These are phyloP conservation scores for Aethionema arabicum DNA, from an alignment of 345 rosid species.

Conservation along the genomic window DNA sequence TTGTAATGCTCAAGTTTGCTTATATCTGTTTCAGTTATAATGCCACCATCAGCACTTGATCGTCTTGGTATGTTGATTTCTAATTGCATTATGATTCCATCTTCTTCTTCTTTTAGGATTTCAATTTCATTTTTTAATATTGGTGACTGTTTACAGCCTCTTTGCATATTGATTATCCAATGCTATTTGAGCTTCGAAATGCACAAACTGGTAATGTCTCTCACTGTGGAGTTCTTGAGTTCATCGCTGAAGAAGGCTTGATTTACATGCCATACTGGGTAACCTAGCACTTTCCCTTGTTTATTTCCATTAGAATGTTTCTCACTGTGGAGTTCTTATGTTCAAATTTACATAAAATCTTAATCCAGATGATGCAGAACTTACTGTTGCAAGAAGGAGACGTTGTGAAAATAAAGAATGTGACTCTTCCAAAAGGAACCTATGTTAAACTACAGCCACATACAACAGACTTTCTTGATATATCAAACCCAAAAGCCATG, in stretches of 20 bases:
- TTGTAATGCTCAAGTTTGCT: slow-evolving; percentile 19
- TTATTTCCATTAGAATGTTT: not conserved
- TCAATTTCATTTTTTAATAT: slow-evolving; percentile 1
- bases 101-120: slow-evolving; percentile 13
- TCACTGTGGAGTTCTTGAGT: slow-evolving; percentile 97
- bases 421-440: slow-evolving; percentile 93
- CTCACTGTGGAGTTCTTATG: slow-evolving; percentile 9
- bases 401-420: slow-evolving; percentile 76
- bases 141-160: slow-evolving; percentile 58
- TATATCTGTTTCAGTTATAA: slow-evolving; percentile 65
- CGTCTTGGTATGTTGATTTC: slow-evolving; percentile 65
- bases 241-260: slow-evolving; percentile 99
- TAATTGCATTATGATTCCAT: not conserved
- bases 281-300: slow-evolving; percentile 10
- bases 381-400: slow-evolving; percentile 93
- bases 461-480: slow-evolving; percentile 91
- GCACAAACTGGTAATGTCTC: slow-evolving; percentile 74
- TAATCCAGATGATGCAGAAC: slow-evolving; percentile 99
- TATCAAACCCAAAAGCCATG: slow-evolving; percentile 98
- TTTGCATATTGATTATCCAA: slow-evolving; percentile 94
- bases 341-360: too few species aligned
- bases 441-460: slow-evolving; percentile 97
- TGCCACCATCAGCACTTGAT: slow-evolving; percentile 99
- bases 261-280: slow-evolving; percentile 99
- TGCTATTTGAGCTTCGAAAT: slow-evolving; percentile 94